Evolutionary conservation across 2,329 filamentous ascomycete genomes (phyloP), one percentile per base, ranked within the genome.

Genomic region (Pseudonectria foliicola): DNA sequence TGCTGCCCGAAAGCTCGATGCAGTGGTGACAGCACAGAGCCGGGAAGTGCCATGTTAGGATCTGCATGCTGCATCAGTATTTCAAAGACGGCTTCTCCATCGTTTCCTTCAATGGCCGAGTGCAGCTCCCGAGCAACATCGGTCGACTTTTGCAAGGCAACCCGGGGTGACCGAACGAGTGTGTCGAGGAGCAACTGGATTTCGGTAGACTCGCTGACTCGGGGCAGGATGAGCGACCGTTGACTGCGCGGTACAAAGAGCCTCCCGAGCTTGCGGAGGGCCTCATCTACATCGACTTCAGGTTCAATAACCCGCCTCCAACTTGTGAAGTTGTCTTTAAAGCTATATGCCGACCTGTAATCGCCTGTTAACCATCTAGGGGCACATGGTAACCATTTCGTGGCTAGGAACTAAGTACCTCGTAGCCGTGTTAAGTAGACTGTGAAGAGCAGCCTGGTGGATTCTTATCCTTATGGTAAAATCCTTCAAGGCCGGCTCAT

Each of bases 141-240:
- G 16, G 41, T 39, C 12, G 40, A 48, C 32, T 34, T 43, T 26
- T 40, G 36, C 29, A 53, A 53, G n/a, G 34, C 24, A 7, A 46
- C 39, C 24, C 35, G 45, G 7, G 44, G 43, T n/a, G 43, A 43
- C 21, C 48, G 46, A 6, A 53, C 48, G 25, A 53, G 46, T 10
- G 50, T 53, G 21, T 53, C 50, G 13, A 53, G 34, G 14, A 53
- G 46, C 15, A 53, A 27, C 32, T 53, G 50, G n/a, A 53, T 53
- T 15, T 53, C 48, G 7, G 50, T 37, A 24, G 50, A 53, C 31
- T 53, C 50, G 13, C 50, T 53, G 11, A 53, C 50, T 43, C 50
- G 42, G 8, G 50, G 50, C 11, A 53, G 34, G 15, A 53, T 46
- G 10, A 41, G 37, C 14, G 39, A 43, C 13, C 33, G 41, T 23